Conservation (phyloP, 169 alveolate species). For the Nephromyces sp. region DNA sequence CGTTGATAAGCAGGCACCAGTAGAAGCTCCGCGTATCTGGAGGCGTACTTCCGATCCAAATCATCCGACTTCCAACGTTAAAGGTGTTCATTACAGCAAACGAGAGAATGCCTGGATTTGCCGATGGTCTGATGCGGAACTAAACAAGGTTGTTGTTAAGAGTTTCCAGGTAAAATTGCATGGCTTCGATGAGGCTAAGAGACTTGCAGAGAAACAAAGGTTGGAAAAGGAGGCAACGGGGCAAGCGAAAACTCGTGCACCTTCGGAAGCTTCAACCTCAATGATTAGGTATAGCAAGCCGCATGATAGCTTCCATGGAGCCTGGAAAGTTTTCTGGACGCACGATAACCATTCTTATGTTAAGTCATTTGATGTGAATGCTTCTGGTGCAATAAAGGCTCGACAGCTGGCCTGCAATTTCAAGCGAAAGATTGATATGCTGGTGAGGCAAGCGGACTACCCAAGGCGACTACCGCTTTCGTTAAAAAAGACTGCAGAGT, state of each 20-base stretch:
- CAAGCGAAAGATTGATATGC: not conserved
- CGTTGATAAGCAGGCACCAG: not conserved
- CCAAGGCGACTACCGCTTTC: no score
- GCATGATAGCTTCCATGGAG: not conserved
- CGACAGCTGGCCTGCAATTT: not conserved
- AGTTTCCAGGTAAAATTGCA: slow-evolving; percentile 5
- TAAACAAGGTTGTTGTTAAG: slow-evolving; percentile 7
- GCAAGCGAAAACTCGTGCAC: slow-evolving; percentile 2
- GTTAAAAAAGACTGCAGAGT: no score
- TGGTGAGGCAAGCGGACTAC: no score
- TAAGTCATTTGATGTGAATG: not conserved
- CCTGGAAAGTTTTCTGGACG: not conserved
- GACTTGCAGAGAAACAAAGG: slow-evolving; percentile 8
- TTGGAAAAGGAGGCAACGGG: slow-evolving; percentile 4
- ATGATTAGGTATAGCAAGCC: not conserved
- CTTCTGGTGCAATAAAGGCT: not conserved
- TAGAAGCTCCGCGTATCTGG: no score
- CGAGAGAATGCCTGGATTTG: slow-evolving; percentile 18
- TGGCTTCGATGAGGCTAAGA: slow-evolving; percentile 14
- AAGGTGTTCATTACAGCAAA: slow-evolving; percentile 17
- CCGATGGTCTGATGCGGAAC: slow-evolving; percentile 11
- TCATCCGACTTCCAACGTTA: not conserved
- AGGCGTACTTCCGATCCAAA: not conserved
- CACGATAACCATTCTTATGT: not conserved
- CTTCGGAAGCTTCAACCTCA: not conserved